Evolutionary conservation across 1,284 basidiomycete genomes (phyloP).

Genomic region (Rhizopogon hawkerae): DNA sequence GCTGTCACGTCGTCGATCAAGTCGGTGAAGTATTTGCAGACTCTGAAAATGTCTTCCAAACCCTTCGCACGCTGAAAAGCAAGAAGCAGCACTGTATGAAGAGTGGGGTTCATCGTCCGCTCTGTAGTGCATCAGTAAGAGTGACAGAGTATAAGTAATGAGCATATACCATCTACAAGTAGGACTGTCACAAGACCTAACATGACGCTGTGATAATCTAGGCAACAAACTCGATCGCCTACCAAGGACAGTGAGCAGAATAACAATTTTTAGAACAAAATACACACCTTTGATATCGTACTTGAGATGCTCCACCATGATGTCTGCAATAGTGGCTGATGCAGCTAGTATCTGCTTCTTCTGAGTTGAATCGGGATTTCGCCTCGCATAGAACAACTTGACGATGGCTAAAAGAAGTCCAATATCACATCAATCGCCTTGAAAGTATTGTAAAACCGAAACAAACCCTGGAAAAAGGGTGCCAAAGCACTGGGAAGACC

Average conservation of each 20-base stretch:
- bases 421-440: conserved; percentile 3
- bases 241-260: conserved; percentile 3
- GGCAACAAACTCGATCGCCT: conserved; percentile 46
- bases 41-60: conserved; percentile 56
- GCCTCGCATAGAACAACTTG: conserved; percentile 79
- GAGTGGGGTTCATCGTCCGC: conserved; percentile 59
- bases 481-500: conserved; percentile 73
- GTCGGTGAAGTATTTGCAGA: conserved; percentile 50
- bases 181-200: conserved; percentile 66
- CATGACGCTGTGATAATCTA: conserved; percentile 73
- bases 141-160: not conserved
- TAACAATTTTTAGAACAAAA: conserved; percentile 7
- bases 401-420: conserved; percentile 56
- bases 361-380: conserved; percentile 69
- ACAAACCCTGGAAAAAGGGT: conserved; percentile 83
- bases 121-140: conserved; percentile 36
- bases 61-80: conserved; percentile 72
- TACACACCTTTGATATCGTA: conserved; percentile 47
- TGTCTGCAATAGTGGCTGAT: conserved; percentile 60
- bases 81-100: conserved; percentile 77
- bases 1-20: conserved; percentile 48
- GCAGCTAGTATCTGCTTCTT: conserved; percentile 71
- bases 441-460: not conserved
- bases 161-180: conserved; percentile 71
- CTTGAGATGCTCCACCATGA: conserved; percentile 69